Conservation (phyloP, 1,284 basidiomycete species). For the Fomes fomentarius region DNA sequence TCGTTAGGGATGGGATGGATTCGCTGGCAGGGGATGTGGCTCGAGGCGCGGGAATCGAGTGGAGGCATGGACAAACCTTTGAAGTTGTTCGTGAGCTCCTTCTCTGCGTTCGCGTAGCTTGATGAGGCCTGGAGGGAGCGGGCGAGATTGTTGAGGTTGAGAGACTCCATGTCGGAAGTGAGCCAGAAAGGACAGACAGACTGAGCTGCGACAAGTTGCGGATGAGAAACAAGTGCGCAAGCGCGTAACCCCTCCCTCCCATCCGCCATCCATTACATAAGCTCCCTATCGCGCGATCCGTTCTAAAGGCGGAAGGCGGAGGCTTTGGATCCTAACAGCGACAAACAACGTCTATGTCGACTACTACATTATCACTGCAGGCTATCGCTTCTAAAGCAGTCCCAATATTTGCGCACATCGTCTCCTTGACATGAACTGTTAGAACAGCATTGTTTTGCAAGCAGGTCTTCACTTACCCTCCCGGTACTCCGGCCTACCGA, state of each 20-base stretch:
- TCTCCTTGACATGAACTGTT: too few species aligned
- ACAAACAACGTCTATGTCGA: conserved; percentile 9
- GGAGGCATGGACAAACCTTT: conserved; percentile 51
- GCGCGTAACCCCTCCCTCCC: conserved; percentile 5
- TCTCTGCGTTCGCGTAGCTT: conserved; percentile 65
- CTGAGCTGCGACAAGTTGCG: background rate
- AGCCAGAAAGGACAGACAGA: background rate
- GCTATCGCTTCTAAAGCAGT: too few species aligned
- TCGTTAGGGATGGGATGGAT: too few species aligned
- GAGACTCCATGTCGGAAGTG: conserved; percentile 54
- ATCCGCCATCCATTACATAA: conserved; percentile 11
- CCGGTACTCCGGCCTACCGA: too few species aligned
- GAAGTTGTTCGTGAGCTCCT: conserved; percentile 78
- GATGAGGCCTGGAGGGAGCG: conserved; percentile 68
- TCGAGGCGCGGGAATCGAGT: background rate
- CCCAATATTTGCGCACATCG: too few species aligned
- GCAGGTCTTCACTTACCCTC: too few species aligned
- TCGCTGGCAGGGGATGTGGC: too few species aligned
- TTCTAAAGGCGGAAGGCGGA: conserved; percentile 8
- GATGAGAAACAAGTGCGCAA: conserved; percentile 3
- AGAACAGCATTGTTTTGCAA: too few species aligned
- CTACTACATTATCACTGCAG: too few species aligned
- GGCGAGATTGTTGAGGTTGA: conserved; percentile 75
- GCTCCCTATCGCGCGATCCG: conserved; percentile 4
- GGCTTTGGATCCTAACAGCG: conserved; percentile 21